Base-by-base conservation (phyloP, 1,139 yeast species). In the Yamadazyma pseudoaaseri region DNA sequence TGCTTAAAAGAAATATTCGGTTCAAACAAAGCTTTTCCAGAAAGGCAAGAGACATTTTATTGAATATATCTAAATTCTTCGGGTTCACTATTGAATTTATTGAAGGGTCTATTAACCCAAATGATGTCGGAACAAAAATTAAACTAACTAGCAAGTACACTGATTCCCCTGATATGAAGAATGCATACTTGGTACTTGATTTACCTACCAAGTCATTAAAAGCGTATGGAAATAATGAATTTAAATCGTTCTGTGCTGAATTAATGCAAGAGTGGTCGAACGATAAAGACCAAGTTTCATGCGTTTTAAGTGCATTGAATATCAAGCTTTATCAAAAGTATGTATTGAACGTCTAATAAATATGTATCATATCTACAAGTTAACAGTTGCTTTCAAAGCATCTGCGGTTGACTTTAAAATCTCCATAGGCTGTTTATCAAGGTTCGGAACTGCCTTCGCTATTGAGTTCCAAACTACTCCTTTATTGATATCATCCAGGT, bases 21-120 rank as follows among this genome's bases (percentile, higher is more conserved):
- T 66, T 87, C 36, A 76, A 72, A 45, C 79, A 80, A 43, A 73
- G 77, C 10, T 87, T 79, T 51, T 60, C 79, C n/a, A 73, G 75
- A 38, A 84, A 85, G 53, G 81, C 94, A n/a, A 62, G 72, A 25
- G 94, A 86, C 50, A 80, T 86, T 34, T 64, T 87, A 21, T 79
- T 81, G 22, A 76, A 83, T 1, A 80, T 87, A 0, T 78, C 81
- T 31, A 70, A 81, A 9, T 68, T 84, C 26, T 68, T 87, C 37
- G 96, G 96, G 0, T 87, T 78, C 57, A 73, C 76, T 22, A 64
- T 89, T 17, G 95, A 86, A 51, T 82, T 86, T 41, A 58, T 81
- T 33, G 80, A 81, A 6, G 66, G 70, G 36, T 75, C 83, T 25
- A 71, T 78, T 17, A 82, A 82, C 40, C 71, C 73, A 1, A 60